These are phyloP conservation scores for Boletus sp. DNA, from an alignment of 768 basidiomycete genomes.

Conservation along the genomic window DNA sequence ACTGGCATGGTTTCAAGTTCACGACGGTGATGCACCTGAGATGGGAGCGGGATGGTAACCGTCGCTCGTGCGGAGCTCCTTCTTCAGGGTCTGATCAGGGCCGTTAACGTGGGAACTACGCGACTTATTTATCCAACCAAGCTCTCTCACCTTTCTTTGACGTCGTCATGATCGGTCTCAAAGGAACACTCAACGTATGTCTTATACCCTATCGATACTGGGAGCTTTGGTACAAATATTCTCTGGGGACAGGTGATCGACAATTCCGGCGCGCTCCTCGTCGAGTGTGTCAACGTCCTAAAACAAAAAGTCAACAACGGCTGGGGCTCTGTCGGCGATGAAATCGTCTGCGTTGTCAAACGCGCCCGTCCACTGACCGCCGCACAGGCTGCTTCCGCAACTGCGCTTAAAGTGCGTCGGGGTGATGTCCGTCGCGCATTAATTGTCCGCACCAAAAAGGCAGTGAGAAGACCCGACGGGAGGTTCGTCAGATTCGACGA, in stretches of 20 bases:
- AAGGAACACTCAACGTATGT: conserved; percentile 82
- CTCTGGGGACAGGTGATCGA: conserved; percentile 74
- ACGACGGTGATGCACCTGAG: background rate
- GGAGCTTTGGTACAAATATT: background rate
- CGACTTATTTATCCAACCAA: conserved; percentile 13
- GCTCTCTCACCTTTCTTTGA: background rate
- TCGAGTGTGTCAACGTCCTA: conserved; percentile 95
- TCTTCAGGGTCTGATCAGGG: conserved; percentile 2
- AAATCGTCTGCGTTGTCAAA: conserved; percentile 94
- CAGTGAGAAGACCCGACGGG: conserved; percentile 84
- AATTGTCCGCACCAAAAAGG: conserved; percentile 90
- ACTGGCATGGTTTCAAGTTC: conserved; percentile 48
- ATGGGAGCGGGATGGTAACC: conserved; percentile 5
- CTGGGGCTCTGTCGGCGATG: conserved; percentile 90
- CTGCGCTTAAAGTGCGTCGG: conserved; percentile 84
- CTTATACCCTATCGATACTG: background rate
- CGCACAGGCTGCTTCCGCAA: conserved; percentile 62
- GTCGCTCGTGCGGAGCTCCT: conserved; percentile 16
- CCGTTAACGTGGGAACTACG: conserved; percentile 25
- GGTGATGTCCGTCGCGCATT: conserved; percentile 96
- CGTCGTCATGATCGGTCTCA: conserved; percentile 85
- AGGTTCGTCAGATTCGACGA: conserved; percentile 89
- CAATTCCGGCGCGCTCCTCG: conserved; percentile 92
- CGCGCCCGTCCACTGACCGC: conserved; percentile 80
- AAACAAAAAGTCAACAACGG: conserved; percentile 97